Evolutionary conservation across 768 basidiomycete species (phyloP), one percentile per base, ranked within the genome.

Genomic region (Russula ochroleuca): DNA sequence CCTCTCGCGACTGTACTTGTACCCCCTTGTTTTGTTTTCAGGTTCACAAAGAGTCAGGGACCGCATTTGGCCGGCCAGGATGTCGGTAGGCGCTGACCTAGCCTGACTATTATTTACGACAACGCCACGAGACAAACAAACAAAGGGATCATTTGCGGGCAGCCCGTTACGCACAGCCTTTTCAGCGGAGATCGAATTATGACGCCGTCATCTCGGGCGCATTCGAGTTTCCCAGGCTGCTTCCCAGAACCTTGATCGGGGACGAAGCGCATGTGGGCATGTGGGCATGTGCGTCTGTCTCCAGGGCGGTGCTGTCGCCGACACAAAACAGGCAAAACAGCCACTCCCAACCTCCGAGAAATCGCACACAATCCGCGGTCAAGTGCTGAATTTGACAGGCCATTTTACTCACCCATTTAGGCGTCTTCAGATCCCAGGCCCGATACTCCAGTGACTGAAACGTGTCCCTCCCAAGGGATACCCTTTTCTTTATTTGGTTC

Each of bases 181-280:
- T 55, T 60, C 40, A 61, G 54, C 59, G 64, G 64, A 50, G 48
- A 40, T 43, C 33, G 23, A 61, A 48, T 48, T 37, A 25, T 19
- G 63, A 54, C 47, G 58, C 51, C 63, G 49, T 56, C 40, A 63
- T 47, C 54, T 65, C 64, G 64, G 64, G 43, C 50, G 54, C 54
- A 57, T 61, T 64, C 38, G 52, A 33, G 35, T 51, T 59, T 59
- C 57, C 58, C 57, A 64, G 63, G 63, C 57, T 61, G 54, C 59
- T 61, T 61, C 64, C 59, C 59, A 61, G 59, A 64, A 60, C 31
- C 54, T 65, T 65, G 64, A 65, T 65, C 64, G 64, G 63, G 64
- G 25, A 62, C 57, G 63, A 52, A 56, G 35, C 17, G 21, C 52
- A 53, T 54, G 40, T 43, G 47, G 25, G 19, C 54, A 21, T 25